These are phyloP conservation scores for Sarocladium strictum DNA, from an alignment of 2,329 filamentous ascomycete species.

Conservation along the genomic window DNA sequence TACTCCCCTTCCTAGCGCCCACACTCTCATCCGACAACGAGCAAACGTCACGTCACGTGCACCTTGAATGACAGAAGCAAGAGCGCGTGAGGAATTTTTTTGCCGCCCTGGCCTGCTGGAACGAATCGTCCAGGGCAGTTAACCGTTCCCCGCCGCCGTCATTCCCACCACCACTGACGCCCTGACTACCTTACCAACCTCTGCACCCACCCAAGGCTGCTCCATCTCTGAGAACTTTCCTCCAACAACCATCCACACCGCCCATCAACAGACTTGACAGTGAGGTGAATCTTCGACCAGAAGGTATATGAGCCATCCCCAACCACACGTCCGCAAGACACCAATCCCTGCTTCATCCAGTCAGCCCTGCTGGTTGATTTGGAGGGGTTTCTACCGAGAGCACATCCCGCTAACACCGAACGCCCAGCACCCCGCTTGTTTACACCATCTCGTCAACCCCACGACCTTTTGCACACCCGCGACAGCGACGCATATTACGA, in stretches of 20 bases:
- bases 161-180: conserved; percentile 6
- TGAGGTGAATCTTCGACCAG: conserved; percentile 6
- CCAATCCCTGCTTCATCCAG: conserved; percentile 14
- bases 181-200: conserved; percentile 2
- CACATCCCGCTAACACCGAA: conserved; percentile 1
- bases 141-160: conserved; percentile 2
- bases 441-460: conserved; percentile 25
- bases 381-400: background rate
- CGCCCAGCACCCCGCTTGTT: conserved; percentile 41
- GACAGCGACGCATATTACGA: conserved; percentile 34
- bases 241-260: conserved; percentile 10
- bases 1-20: background rate
- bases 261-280: conserved; percentile 5
- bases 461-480: conserved; percentile 8
- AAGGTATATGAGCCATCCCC: background rate
- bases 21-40: background rate
- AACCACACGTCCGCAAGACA: background rate
- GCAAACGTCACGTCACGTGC: conserved; percentile 2
- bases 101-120: conserved; percentile 1
- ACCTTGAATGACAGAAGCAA: background rate
- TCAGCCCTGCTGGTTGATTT: conserved; percentile 9
- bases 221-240: conserved; percentile 11
- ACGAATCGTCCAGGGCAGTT: conserved; percentile 1
- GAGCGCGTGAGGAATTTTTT: conserved; percentile 8
- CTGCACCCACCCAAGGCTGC: conserved; percentile 12